These are phyloP conservation scores for Aspergillus aculeatus DNA, from an alignment of 2,329 filamentous ascomycete species.

Conservation along the genomic window DNA sequence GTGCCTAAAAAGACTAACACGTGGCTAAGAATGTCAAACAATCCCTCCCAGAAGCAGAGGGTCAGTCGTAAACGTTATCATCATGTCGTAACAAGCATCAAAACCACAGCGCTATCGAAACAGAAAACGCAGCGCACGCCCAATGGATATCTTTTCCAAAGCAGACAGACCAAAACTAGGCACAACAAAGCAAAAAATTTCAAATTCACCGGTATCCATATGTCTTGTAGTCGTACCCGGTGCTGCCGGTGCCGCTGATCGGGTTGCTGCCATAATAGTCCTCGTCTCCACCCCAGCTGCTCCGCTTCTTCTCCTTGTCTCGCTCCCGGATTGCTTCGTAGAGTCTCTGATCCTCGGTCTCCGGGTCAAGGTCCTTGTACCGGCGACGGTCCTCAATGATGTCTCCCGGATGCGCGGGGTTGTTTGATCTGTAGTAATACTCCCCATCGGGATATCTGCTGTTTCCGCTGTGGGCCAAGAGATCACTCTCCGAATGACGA, in stretches of 20 bases:
- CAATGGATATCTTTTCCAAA: constrained; percentile 3
- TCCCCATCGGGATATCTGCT: constrained; percentile 25
- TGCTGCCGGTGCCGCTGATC: constrained; percentile 24
- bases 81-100: constrained; percentile 3
- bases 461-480: constrained; percentile 25
- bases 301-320: constrained; percentile 28
- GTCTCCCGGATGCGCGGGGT: constrained; percentile 24
- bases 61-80: constrained; percentile 1
- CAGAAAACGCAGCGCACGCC: background rate
- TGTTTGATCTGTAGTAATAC: constrained; percentile 26
- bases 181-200: background rate
- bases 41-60: background rate
- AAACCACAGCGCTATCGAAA: background rate
- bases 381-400: constrained; percentile 24
- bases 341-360: constrained; percentile 23
- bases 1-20: background rate
- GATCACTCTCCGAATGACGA: constrained; percentile 37
- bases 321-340: constrained; percentile 29
- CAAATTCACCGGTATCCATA: constrained; percentile 25
- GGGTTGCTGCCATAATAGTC: constrained; percentile 42
- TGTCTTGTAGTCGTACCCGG: constrained; percentile 28
- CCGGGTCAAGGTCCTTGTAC: constrained; percentile 30
- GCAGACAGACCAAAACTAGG: background rate
- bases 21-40: background rate
- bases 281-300: constrained; percentile 34